phyloP scores from a whole-genome alignment of 768 basidiomycete genomes.

The Sistotremastrum niveocremeum region DNA sequence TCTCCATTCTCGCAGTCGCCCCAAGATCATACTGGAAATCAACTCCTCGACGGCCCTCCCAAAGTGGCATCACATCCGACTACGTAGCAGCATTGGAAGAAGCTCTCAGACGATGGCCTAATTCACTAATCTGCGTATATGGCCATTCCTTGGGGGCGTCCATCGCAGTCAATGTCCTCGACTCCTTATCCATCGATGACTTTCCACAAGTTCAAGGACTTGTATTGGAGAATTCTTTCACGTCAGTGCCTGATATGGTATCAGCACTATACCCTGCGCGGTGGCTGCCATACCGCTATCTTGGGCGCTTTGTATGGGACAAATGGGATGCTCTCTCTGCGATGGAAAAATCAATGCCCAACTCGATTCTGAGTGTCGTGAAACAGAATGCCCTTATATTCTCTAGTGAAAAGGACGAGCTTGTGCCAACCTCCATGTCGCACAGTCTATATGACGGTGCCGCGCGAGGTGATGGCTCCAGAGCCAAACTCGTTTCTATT shows the following conservation, averaged over 20 bases:
- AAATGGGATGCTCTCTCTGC: slow-evolving; percentile 31
- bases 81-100: slow-evolving; percentile 23
- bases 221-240: slow-evolving; percentile 37
- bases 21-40: slow-evolving; percentile 42
- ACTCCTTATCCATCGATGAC: slow-evolving; percentile 6
- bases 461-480: background rate
- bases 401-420: slow-evolving; percentile 31
- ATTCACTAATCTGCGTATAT: slow-evolving; percentile 23
- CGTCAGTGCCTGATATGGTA: slow-evolving; percentile 34
- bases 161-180: slow-evolving; percentile 26
- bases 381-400: slow-evolving; percentile 19
- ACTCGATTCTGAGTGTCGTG: background rate
- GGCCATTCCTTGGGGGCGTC: slow-evolving; percentile 39
- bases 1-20: slow-evolving; percentile 25
- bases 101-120: slow-evolving; percentile 20
- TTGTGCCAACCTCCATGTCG: slow-evolving; percentile 30
- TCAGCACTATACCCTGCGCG: slow-evolving; percentile 30
- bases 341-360: slow-evolving; percentile 1
- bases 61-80: slow-evolving; percentile 26
- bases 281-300: slow-evolving; percentile 37
- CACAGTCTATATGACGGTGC: slow-evolving; percentile 12
- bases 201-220: slow-evolving; percentile 20
- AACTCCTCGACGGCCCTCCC: slow-evolving; percentile 22
- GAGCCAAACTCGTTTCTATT: slow-evolving; percentile 16
- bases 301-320: slow-evolving; percentile 30